These are phyloP conservation scores for Ogataea paraovalis DNA, from an alignment of 805 yeast species.

Conservation along the genomic window DNA sequence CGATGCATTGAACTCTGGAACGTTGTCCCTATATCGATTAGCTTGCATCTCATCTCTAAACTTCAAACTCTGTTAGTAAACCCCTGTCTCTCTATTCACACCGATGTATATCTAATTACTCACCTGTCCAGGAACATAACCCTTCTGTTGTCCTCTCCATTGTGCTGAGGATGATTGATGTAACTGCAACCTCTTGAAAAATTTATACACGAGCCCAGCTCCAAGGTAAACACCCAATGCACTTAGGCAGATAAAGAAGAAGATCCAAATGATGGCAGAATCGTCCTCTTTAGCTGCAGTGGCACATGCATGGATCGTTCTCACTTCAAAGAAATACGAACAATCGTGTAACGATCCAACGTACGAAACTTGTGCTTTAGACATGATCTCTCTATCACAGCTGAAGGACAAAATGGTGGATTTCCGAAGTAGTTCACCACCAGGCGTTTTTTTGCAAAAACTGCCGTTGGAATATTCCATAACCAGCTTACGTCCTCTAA, in stretches of 20 bases:
- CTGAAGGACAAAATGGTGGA: constrained; percentile 67
- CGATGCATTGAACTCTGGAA: constrained; percentile 21
- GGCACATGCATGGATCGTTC: constrained; percentile 84
- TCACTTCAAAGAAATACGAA: constrained; percentile 76
- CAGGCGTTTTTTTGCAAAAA: constrained; percentile 41
- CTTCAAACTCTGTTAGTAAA: constrained; percentile 4
- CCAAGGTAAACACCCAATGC: constrained; percentile 40
- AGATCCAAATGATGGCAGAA: constrained; percentile 61
- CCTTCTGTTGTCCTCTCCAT: constrained; percentile 4
- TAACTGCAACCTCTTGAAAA: constrained; percentile 22
- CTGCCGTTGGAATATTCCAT: constrained; percentile 71
- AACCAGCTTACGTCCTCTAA: constrained; percentile 68
- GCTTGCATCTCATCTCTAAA: not conserved
- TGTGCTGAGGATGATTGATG: constrained; percentile 5
- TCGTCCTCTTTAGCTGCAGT: constrained; percentile 66
- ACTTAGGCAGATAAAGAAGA: constrained; percentile 45
- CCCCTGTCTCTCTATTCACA: no score
- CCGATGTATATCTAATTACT: not conserved
- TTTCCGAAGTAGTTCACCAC: constrained; percentile 49
- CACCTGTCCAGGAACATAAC: constrained; percentile 4
- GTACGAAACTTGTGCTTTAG: constrained; percentile 62
- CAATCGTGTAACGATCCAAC: constrained; percentile 75
- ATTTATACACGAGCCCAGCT: constrained; percentile 36
- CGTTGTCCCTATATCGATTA: constrained; percentile 16
- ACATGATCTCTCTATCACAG: constrained; percentile 72